phyloP scores from a whole-genome alignment of 2,329 filamentous ascomycete species.

The Venturia oleaginea region DNA sequence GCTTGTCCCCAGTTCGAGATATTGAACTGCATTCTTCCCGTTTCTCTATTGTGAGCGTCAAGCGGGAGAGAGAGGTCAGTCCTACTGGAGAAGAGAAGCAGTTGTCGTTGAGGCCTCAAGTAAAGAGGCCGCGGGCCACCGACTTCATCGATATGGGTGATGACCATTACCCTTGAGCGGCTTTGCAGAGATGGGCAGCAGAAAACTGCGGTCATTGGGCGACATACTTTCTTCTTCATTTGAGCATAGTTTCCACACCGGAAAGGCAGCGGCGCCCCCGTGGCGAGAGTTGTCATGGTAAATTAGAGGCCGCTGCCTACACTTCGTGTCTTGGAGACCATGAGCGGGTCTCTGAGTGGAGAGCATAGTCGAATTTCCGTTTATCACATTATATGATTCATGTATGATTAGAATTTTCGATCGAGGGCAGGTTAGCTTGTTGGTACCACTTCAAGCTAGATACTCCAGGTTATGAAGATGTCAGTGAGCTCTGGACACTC shows the following conservation, averaged over 20 bases:
- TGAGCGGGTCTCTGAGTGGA: not conserved
- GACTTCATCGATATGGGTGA: constrained; percentile 3
- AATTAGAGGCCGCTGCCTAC: not conserved
- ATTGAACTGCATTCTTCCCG: not conserved
- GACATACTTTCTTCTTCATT: not conserved
- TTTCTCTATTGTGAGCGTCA: not conserved
- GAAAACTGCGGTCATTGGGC: not conserved
- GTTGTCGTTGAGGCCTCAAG: not conserved
- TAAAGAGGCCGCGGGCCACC: not conserved
- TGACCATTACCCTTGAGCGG: not conserved
- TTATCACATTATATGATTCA: not conserved
- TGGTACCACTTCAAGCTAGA: not conserved
- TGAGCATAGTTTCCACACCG: not conserved
- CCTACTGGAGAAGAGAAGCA: not conserved
- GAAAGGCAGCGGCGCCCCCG: not conserved
- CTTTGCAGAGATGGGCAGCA: not conserved
- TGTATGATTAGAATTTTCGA: not conserved
- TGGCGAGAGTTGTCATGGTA: not conserved
- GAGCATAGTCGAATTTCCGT: not conserved
- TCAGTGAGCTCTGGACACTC: not conserved
- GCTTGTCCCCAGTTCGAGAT: not conserved
- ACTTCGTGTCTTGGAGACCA: not conserved
- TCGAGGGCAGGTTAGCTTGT: not conserved
- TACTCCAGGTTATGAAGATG: no score
- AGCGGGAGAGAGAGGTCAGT: not conserved